These are phyloP conservation scores for Aphanomyces astaci DNA, from an alignment of 352 stramenopile genomes.

Conservation along the genomic window DNA sequence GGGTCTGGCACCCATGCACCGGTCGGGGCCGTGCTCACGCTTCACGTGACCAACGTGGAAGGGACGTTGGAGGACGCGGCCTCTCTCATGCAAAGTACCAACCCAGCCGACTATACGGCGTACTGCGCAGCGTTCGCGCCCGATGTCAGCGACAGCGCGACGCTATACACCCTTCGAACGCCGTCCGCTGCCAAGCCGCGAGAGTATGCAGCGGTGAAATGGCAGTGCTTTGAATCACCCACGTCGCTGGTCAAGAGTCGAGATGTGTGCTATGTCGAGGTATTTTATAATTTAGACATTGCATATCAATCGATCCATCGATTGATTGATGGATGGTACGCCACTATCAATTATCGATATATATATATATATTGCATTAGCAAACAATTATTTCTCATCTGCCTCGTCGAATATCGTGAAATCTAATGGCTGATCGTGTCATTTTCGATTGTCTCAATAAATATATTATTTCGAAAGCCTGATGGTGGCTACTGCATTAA, in stretches of 20 bases:
- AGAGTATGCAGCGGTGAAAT: slow-evolving; percentile 75
- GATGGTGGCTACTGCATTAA: too few relatives aligned
- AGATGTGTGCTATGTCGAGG: slow-evolving; percentile 64
- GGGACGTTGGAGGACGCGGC: slow-evolving; percentile 1
- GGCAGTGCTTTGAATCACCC: slow-evolving; percentile 63
- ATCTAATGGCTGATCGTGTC: too few relatives aligned
- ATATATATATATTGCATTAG: too few relatives aligned
- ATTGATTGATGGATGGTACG: too few relatives aligned
- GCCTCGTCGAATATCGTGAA: too few relatives aligned
- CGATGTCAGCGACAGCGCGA: slow-evolving; percentile 69
- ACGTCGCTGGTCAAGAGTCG: slow-evolving; percentile 70
- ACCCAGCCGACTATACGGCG: neutral
- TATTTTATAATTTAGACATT: too few relatives aligned
- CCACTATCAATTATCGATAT: too few relatives aligned
- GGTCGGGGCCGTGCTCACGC: neutral
- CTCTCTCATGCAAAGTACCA: neutral
- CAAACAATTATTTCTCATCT: too few relatives aligned
- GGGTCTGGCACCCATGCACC: neutral
- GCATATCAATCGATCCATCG: too few relatives aligned
- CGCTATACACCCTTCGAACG: slow-evolving; percentile 46
- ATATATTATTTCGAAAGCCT: too few relatives aligned
- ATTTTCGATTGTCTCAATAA: too few relatives aligned
- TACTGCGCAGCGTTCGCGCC: neutral
- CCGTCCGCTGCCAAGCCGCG: slow-evolving; percentile 62
- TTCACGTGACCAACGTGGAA: neutral